These are phyloP conservation scores for Moesziomyces globuligerus DNA, from an alignment of 1,284 basidiomycete genomes.

Conservation along the genomic window DNA sequence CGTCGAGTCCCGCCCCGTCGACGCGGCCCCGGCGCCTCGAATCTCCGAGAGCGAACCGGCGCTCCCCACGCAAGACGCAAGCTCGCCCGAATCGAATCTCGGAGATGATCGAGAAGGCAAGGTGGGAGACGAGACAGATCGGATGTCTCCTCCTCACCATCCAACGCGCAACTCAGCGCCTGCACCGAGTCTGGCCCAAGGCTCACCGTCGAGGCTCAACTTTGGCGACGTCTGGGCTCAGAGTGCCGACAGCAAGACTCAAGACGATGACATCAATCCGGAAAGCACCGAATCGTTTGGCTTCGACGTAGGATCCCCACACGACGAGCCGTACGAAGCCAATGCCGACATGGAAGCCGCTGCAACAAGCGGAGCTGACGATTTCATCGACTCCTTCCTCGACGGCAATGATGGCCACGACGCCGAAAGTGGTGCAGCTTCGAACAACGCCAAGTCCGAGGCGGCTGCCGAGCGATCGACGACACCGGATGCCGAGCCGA, in stretches of 20 bases:
- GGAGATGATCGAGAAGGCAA: conserved; percentile 1
- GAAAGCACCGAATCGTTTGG: conserved; percentile 21
- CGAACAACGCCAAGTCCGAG: not conserved
- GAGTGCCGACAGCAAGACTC: conserved; percentile 1
- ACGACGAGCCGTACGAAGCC: conserved; percentile 7
- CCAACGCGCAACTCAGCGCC: conserved; percentile 21
- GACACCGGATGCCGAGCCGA: conserved; percentile 37
- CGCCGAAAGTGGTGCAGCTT: not conserved
- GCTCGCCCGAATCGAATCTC: not conserved
- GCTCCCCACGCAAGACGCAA: not conserved
- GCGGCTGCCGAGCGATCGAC: conserved; percentile 14
- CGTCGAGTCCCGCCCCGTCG: not conserved
- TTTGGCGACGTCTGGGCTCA: conserved; percentile 34
- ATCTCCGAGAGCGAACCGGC: conserved; percentile 38
- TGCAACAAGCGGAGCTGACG: conserved; percentile 33
- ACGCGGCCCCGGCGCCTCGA: conserved; percentile 5
- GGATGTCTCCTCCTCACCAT: not conserved
- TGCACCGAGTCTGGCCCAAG: conserved; percentile 6
- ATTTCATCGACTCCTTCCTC: conserved; percentile 61
- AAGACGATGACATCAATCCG: conserved; percentile 6
- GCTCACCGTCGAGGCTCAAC: conserved; percentile 24
- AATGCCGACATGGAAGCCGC: conserved; percentile 1
- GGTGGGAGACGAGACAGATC: not conserved
- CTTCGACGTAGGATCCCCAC: conserved; percentile 21
- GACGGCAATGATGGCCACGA: conserved; percentile 21